These are phyloP conservation scores for Candida nanaspora DNA, from an alignment of 805 yeast species.

Conservation along the genomic window DNA sequence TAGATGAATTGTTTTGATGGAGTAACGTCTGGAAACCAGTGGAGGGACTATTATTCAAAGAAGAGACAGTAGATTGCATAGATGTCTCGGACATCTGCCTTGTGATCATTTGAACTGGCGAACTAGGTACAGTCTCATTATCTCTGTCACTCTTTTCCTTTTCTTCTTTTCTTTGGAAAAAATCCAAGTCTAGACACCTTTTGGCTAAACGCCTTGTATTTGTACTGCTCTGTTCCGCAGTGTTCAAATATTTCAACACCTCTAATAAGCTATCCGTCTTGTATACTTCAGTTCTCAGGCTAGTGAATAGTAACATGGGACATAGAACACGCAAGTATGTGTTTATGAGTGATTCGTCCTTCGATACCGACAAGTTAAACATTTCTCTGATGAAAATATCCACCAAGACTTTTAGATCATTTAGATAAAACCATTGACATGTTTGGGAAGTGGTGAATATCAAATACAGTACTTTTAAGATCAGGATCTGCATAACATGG, in stretches of 20 bases:
- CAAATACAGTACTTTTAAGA: constrained; percentile 69
- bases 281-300: constrained; percentile 48
- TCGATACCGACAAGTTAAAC: constrained; percentile 51
- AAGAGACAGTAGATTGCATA: background rate
- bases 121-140: background rate
- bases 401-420: constrained; percentile 76
- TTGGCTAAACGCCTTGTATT: constrained; percentile 36
- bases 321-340: constrained; percentile 68
- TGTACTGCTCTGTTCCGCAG: constrained; percentile 27
- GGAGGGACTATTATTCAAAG: background rate
- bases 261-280: constrained; percentile 47
- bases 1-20: background rate
- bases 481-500: constrained; percentile 64
- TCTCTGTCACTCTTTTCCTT: background rate
- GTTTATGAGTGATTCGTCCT: constrained; percentile 52
- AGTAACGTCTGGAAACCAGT: too few relatives aligned
- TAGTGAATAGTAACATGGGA: constrained; percentile 64
- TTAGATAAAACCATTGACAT: constrained; percentile 64
- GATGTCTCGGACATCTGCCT: background rate
- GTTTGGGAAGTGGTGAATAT: constrained; percentile 64
- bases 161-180: constrained; percentile 5
- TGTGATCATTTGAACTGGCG: background rate
- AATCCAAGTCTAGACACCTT: constrained; percentile 24
- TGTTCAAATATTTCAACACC: constrained; percentile 41
- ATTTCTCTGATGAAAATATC: constrained; percentile 81